Conservation (phyloP, 345 rosid genomes). For the Ceriops tagal region DNA sequence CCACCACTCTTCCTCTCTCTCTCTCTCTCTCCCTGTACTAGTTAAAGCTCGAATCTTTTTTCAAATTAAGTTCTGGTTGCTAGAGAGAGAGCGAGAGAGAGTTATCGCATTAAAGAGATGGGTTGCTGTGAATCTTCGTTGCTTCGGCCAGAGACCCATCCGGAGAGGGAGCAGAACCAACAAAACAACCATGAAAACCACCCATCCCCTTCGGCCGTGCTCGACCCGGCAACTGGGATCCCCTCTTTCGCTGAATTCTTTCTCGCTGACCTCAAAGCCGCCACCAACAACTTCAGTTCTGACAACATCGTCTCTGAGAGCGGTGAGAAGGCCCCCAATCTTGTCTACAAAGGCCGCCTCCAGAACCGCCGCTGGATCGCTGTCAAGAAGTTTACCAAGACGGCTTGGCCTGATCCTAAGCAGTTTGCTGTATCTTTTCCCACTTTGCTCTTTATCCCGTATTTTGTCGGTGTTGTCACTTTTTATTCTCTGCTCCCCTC, state of each 20-base stretch:
- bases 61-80: no score
- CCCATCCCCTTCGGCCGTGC: conserved; percentile 29
- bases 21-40: no score
- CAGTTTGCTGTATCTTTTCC: conserved; percentile 52
- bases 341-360: conserved; percentile 67
- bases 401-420: conserved; percentile 83
- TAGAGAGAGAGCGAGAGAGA: no score
- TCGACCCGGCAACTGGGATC: conserved; percentile 34
- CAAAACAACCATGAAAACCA: conserved; percentile 25
- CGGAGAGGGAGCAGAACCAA: conserved; percentile 31
- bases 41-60: no score
- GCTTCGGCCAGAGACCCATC: conserved; percentile 38
- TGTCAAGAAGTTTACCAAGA: conserved; percentile 72
- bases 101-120: conserved; percentile 23
- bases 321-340: conserved; percentile 51
- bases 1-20: no score
- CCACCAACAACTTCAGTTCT: conserved; percentile 64
- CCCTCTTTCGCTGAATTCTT: conserved; percentile 70
- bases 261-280: conserved; percentile 57
- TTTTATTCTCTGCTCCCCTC: not conserved
- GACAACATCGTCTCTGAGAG: conserved; percentile 73
- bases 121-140: conserved; percentile 72
- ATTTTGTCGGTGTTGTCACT: not conserved
- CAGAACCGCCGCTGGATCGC: conserved; percentile 74
- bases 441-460: not conserved